A percentile compares a stretch with the other conserved stretches of the same genome.
These are phyloP conservation scores for Microstegium vimineum DNA, from an alignment of 176 grass and related monocot genomes.

Conservation along the genomic window DNA sequence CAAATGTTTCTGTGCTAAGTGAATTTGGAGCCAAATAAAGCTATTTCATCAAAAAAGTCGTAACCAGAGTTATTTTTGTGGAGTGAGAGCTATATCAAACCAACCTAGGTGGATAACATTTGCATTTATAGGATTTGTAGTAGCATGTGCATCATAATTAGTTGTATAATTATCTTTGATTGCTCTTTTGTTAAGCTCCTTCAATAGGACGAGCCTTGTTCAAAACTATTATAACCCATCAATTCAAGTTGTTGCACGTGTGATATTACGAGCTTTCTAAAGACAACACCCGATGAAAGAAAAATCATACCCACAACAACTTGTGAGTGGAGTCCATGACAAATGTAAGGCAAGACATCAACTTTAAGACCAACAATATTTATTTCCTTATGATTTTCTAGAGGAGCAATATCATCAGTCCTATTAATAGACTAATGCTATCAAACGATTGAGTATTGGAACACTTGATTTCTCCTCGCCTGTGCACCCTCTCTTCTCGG, in stretches of 20 bases:
- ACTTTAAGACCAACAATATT: background rate
- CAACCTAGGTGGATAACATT: background rate
- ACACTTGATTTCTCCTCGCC: no score
- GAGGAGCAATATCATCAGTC: no score
- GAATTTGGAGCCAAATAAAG: no score
- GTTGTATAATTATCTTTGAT: background rate
- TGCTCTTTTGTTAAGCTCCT: background rate
- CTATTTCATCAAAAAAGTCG: no score
- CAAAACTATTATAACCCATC: background rate
- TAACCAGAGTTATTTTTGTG: no score
- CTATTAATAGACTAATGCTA: no score
- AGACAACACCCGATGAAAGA: no score
- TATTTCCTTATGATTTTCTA: background rate
- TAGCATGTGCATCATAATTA: background rate
- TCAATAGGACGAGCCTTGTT: background rate
- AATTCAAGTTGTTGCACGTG: background rate
- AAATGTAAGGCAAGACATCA: no score
- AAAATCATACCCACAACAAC: background rate
- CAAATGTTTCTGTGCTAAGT: no score
- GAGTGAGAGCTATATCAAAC: no score
- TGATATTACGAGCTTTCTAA: background rate
- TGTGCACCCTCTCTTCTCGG: no score
- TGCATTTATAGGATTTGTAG: background rate
- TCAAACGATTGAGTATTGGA: no score
- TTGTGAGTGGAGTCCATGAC: background rate